Conservation (phyloP, 805 yeast genomes). For the Ogataea henricii region DNA sequence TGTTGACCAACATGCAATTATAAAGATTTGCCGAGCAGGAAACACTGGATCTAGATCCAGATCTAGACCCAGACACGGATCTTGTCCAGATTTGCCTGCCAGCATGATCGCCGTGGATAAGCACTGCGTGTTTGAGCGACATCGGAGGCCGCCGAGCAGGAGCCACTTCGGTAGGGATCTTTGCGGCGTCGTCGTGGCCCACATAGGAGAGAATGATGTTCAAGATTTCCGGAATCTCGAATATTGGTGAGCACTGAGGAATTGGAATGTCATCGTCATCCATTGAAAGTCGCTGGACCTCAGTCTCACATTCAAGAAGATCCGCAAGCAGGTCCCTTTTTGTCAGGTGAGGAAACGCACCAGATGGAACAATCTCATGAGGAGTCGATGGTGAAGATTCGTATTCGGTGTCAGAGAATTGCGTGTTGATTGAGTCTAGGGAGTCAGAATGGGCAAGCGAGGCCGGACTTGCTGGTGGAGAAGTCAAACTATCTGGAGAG, state of each 20-base stretch:
- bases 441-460: constrained; percentile 8
- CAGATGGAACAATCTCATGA: constrained; percentile 4
- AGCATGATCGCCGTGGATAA: constrained; percentile 46
- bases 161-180: constrained; percentile 61
- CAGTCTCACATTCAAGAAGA: constrained; percentile 19
- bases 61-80: too few species aligned
- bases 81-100: constrained; percentile 46
- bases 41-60: too few species aligned
- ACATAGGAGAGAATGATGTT: constrained; percentile 59
- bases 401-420: constrained; percentile 15
- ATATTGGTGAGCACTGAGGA: constrained; percentile 41
- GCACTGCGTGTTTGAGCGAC: constrained; percentile 65
- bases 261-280: not conserved
- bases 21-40: constrained; percentile 40
- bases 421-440: constrained; percentile 13
- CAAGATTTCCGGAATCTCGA: constrained; percentile 77
- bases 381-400: constrained; percentile 15
- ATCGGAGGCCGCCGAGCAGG: constrained; percentile 70
- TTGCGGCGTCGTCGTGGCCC: constrained; percentile 47
- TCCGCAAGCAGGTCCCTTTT: constrained; percentile 18
- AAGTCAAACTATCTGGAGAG: constrained; percentile 8
- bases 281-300: constrained; percentile 15
- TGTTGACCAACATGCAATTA: constrained; percentile 70
- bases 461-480: constrained; percentile 10
- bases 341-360: not conserved